Percentiles rank a stretch among this genome's conserved stretches.
phyloP scores from a whole-genome alignment of 2,329 filamentous ascomycete genomes.

The Ophiosphaerella korrae region DNA sequence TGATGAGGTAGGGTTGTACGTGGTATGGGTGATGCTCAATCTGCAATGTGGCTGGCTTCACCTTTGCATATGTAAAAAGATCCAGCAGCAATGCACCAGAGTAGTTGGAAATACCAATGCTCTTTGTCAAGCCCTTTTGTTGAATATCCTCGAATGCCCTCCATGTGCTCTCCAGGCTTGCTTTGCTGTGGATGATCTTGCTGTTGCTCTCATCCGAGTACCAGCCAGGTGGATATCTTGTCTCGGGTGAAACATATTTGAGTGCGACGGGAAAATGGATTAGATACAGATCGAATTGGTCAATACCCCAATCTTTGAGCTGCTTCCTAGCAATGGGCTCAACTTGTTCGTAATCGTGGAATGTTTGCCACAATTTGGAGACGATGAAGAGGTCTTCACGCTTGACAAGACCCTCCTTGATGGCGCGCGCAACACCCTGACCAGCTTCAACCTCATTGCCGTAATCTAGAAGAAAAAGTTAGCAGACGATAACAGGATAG shows the following conservation, averaged over 20 bases:
- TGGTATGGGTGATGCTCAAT: slow-evolving; percentile 49
- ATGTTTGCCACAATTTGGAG: slow-evolving; percentile 92
- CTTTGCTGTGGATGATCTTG: slow-evolving; percentile 46
- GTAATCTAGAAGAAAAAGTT: slow-evolving; percentile 34
- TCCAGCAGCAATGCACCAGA: slow-evolving; percentile 54
- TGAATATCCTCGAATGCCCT: slow-evolving; percentile 50
- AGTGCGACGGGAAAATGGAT: slow-evolving; percentile 89
- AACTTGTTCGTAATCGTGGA: slow-evolving; percentile 81
- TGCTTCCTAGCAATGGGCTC: slow-evolving; percentile 72
- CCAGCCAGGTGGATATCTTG: slow-evolving; percentile 45
- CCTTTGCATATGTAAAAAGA: slow-evolving; percentile 58
- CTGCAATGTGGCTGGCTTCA: slow-evolving; percentile 44
- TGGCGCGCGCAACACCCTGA: slow-evolving; percentile 44
- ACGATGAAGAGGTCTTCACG: slow-evolving; percentile 85
- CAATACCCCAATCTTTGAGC: slow-evolving; percentile 43
- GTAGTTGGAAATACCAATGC: slow-evolving; percentile 47
- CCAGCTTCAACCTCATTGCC: slow-evolving; percentile 47
- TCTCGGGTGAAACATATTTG: slow-evolving; percentile 56
- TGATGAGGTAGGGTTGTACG: slow-evolving; percentile 40
- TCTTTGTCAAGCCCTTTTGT: slow-evolving; percentile 42
- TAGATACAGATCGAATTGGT: slow-evolving; percentile 58
- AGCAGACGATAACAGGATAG: background rate
- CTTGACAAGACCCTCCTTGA: slow-evolving; percentile 47
- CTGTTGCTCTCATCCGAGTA: slow-evolving; percentile 38
- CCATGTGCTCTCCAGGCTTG: slow-evolving; percentile 44